These are phyloP conservation scores for Cercospora sojina DNA, from an alignment of 2,329 filamentous ascomycete species.

Conservation along the genomic window DNA sequence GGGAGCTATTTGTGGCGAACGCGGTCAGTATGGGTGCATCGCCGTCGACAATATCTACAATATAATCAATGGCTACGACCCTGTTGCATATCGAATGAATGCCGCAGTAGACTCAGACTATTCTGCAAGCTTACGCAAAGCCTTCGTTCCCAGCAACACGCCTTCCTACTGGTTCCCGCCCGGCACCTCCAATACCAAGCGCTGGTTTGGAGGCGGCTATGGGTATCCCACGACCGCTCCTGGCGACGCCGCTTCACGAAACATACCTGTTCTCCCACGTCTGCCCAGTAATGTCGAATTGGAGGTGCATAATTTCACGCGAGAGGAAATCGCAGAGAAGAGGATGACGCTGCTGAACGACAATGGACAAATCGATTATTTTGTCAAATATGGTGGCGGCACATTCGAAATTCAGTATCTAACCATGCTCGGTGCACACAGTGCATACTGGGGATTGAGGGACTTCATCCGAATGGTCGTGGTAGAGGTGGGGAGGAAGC, in stretches of 20 bases:
- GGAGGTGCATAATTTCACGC: conserved; percentile 90
- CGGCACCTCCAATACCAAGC: conserved; percentile 33
- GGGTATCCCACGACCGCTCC: conserved; percentile 17
- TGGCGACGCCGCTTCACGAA: conserved; percentile 34
- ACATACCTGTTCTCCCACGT: conserved; percentile 39
- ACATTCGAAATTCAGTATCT: conserved; percentile 93
- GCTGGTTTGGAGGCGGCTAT: conserved; percentile 41
- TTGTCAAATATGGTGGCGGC: conserved; percentile 76
- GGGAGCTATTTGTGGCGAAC: conserved; percentile 68
- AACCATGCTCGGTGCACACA: conserved; percentile 94
- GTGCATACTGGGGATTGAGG: conserved; percentile 83
- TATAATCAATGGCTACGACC: conserved; percentile 71
- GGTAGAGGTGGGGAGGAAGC: conserved; percentile 75
- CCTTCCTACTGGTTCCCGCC: conserved; percentile 46
- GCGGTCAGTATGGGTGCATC: conserved; percentile 80
- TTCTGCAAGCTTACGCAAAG: conserved; percentile 70
- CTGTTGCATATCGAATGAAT: conserved; percentile 90
- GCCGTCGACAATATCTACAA: conserved; percentile 98
- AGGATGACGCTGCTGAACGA: conserved; percentile 87
- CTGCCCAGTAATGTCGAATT: conserved; percentile 68
- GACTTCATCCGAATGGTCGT: conserved; percentile 92
- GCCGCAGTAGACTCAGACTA: conserved; percentile 82
- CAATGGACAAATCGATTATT: conserved; percentile 94
- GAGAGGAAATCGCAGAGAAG: conserved; percentile 88
- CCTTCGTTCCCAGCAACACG: conserved; percentile 73